phyloP scores from a whole-genome alignment of 106 monocot species.

The Hemerocallis citrina region DNA sequence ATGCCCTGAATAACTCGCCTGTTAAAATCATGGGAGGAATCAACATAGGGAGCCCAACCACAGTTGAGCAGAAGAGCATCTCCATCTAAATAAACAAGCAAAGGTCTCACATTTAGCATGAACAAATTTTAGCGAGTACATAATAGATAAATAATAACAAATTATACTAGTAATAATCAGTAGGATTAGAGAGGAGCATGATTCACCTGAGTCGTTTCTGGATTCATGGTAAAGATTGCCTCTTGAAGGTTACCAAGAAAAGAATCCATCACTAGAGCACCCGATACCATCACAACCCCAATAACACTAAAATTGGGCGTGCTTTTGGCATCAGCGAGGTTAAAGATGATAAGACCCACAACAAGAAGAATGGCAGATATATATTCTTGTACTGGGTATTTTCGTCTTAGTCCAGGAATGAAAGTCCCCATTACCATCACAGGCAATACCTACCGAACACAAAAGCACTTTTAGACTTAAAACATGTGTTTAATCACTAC shows the following conservation, averaged over 20 bases:
- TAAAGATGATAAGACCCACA: slow-evolving; percentile 69
- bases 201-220: slow-evolving; percentile 66
- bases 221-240: slow-evolving; percentile 71
- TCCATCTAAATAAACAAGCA: slow-evolving; percentile 52
- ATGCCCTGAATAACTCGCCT: slow-evolving; percentile 69
- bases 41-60: slow-evolving; percentile 74
- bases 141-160: too few relatives aligned
- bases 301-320: slow-evolving; percentile 72
- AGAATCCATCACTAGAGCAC: slow-evolving; percentile 71
- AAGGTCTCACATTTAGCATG: not conserved
- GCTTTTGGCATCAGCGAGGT: slow-evolving; percentile 64
- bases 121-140: too few relatives aligned
- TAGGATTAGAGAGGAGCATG: not conserved
- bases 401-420: slow-evolving; percentile 67
- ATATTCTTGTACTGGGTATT: slow-evolving; percentile 69
- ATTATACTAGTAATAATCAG: not conserved
- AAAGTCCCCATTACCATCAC: slow-evolving; percentile 89
- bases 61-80: slow-evolving; percentile 87
- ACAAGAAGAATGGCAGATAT: slow-evolving; percentile 68
- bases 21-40: slow-evolving; percentile 72
- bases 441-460: slow-evolving; percentile 69
- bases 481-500: too few relatives aligned
- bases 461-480: too few relatives aligned
- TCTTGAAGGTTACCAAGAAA: slow-evolving; percentile 79
- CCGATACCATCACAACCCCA: slow-evolving; percentile 66